These are phyloP conservation scores for Candida ipomoeae DNA, from an alignment of 805 yeast species.

Conservation along the genomic window DNA sequence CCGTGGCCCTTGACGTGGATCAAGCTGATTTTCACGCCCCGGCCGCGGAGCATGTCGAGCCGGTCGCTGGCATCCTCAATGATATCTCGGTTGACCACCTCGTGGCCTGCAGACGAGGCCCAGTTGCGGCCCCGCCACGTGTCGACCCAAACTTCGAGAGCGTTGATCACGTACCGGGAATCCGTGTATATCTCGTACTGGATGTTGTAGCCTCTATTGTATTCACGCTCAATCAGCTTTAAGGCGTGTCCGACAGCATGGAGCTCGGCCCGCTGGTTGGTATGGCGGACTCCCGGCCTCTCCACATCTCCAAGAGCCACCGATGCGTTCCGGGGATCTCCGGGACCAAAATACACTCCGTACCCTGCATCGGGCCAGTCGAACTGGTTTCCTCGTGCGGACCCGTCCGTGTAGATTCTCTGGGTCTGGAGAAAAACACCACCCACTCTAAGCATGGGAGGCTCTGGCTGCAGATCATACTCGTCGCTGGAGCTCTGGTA, in stretches of 20 bases:
- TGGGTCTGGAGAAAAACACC: background rate
- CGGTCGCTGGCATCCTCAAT: constrained; percentile 31
- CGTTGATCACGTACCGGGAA: constrained; percentile 60
- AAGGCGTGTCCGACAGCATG: constrained; percentile 61
- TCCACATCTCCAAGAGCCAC: constrained; percentile 44
- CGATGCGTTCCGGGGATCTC: constrained; percentile 51
- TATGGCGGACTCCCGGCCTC: constrained; percentile 35
- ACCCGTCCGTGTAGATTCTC: constrained; percentile 72
- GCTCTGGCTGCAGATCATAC: background rate
- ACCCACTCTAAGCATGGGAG: background rate
- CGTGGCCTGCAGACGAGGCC: constrained; percentile 38
- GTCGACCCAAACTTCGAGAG: constrained; percentile 53
- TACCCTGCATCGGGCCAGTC: constrained; percentile 49
- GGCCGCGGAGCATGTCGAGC: constrained; percentile 31
- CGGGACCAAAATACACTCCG: constrained; percentile 67
- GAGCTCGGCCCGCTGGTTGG: constrained; percentile 82
- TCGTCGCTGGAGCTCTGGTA: background rate
- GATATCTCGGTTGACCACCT: constrained; percentile 52
- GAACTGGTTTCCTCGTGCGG: constrained; percentile 58
- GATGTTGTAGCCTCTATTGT: constrained; percentile 4
- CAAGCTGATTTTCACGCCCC: constrained; percentile 42
- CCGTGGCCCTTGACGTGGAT: constrained; percentile 70
- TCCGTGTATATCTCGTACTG: constrained; percentile 56
- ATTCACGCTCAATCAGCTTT: constrained; percentile 31
- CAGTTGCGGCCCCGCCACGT: constrained; percentile 60